Evolutionary conservation across 305 asterid genomes (phyloP).

Genomic region (Fraxinus dipetala): DNA sequence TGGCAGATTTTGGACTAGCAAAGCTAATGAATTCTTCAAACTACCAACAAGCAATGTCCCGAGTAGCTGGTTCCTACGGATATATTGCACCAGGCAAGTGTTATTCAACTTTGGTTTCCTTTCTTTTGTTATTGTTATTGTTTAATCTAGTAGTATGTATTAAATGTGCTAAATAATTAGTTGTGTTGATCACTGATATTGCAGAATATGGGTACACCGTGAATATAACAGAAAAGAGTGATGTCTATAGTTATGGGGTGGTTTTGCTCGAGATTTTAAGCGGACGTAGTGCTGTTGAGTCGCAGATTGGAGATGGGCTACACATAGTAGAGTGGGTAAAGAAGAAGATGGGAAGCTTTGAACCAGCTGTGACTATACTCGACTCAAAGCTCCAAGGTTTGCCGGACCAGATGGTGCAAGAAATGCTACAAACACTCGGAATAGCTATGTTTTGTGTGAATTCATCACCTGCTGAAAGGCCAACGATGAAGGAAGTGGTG

Average conservation of each 20-base stretch:
- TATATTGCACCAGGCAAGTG: slow-evolving; percentile 94
- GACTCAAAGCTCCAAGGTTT: slow-evolving; percentile 75
- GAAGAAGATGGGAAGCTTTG: slow-evolving; percentile 88
- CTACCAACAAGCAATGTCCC: slow-evolving; percentile 84
- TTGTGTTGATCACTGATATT: slow-evolving; percentile 7
- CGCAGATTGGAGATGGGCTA: slow-evolving; percentile 68
- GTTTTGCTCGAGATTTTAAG: slow-evolving; percentile 82
- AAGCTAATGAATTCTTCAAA: slow-evolving; percentile 81
- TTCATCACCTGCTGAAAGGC: slow-evolving; percentile 80
- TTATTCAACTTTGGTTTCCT: neutral
- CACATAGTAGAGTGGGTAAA: slow-evolving; percentile 96
- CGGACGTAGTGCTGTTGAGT: slow-evolving; percentile 34
- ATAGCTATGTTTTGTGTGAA: slow-evolving; percentile 95
- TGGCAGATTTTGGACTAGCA: slow-evolving; percentile 97
- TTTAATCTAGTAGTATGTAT: neutral
- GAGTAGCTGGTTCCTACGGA: slow-evolving; percentile 92
- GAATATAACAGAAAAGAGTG: slow-evolving; percentile 91
- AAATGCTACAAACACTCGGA: slow-evolving; percentile 96
- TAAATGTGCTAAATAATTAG: neutral
- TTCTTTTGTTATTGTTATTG: neutral
- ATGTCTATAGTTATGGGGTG: slow-evolving; percentile 89
- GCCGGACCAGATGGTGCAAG: slow-evolving; percentile 86
- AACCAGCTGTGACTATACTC: slow-evolving; percentile 70
- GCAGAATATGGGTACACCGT: slow-evolving; percentile 88
- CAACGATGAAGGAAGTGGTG: slow-evolving; percentile 94